Evolutionary conservation across 2,329 filamentous ascomycete genomes (phyloP), one percentile per base, ranked within the genome.

Genomic region (Fusarium poae): DNA sequence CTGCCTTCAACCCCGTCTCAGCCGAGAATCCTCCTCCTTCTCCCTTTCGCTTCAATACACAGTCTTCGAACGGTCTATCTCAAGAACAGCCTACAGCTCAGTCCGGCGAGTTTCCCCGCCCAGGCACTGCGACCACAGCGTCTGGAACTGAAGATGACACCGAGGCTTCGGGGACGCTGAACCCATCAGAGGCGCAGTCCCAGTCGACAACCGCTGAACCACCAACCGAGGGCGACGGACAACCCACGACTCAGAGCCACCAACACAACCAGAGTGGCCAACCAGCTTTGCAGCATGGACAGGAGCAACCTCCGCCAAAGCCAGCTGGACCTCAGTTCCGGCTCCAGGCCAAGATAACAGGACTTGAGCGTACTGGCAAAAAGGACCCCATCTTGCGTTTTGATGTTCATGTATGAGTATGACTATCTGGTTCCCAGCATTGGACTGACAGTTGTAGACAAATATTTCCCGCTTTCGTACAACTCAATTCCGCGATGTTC

Each of bases 391-490:
- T 98, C 70, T 81, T 99, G 64, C 89, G 93, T 73, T 99, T 99
- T 77, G 96, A 99, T 81, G 93, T 98, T 68, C 93, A 99, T 81
- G 96, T 98, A 89, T 37, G 74, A 72, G 18, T 53, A 30, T 37
- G 27, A 32, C 29, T 20, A n/a, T 52, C 16, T 46, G 53, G 10
- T 35, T 23, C 13, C 16, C 35, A 18, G 44, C 20, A 48, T 29
- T 44, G n/a, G 27, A 57, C 74, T 79, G 66, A 77, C 74, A 71
- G 50, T 16, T 40, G 5, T 59, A 99, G 96, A 99, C 96, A 70
- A 99, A 99, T 81, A 91, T 99, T n/a, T 94, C 95, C 54, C 95
- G 95, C 73, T 99, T 97, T 80, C 89, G 96, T 74, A 99, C 96
- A 1, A 99, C 96, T 7, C 96, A 99, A 79, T 99, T 97, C 82